Evolutionary conservation across 2,329 filamentous ascomycete genomes (phyloP).

Genomic region (Tolypocladium capitatum): DNA sequence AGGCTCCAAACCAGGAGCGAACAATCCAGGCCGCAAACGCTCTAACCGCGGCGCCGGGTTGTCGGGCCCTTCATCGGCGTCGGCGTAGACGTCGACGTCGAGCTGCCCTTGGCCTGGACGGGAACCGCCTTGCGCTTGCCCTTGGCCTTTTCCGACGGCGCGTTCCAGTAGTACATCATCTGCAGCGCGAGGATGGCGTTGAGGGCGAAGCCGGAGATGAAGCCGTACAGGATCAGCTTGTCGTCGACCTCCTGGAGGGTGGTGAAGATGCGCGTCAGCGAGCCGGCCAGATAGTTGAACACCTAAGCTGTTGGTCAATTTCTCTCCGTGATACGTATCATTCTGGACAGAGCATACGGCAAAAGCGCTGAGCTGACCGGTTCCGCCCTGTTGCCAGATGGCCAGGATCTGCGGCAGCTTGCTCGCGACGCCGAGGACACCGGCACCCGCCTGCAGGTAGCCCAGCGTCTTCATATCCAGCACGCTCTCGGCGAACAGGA

Average conservation of each 20-base stretch:
- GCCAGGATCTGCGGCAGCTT: slow-evolving; percentile 89
- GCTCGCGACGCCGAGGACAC: slow-evolving; percentile 69
- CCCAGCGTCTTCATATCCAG: slow-evolving; percentile 54
- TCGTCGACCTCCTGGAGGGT: slow-evolving; percentile 96
- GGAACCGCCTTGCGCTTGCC: slow-evolving; percentile 25
- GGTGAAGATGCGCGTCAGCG: slow-evolving; percentile 89
- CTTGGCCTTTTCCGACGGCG: slow-evolving; percentile 34
- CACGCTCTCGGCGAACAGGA: slow-evolving; percentile 54
- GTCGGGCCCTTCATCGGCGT: slow-evolving; percentile 29
- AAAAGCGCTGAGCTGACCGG: slow-evolving; percentile 92
- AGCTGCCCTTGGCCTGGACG: slow-evolving; percentile 12
- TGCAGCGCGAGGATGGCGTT: slow-evolving; percentile 78
- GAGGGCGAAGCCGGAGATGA: slow-evolving; percentile 79
- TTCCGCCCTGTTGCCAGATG: slow-evolving; percentile 73
- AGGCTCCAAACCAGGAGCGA: slow-evolving; percentile 1
- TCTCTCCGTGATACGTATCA: background rate
- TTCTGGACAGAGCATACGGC: slow-evolving; percentile 48
- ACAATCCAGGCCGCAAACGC: background rate
- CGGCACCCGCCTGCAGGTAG: slow-evolving; percentile 74
- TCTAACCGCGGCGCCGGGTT: slow-evolving; percentile 29
- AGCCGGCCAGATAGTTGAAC: slow-evolving; percentile 94
- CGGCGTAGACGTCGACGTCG: slow-evolving; percentile 21
- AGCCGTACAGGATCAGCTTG: slow-evolving; percentile 89
- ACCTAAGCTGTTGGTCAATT: slow-evolving; percentile 41
- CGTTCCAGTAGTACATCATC: slow-evolving; percentile 96